A percentile compares a stretch with the other conserved stretches of the same genome.
phyloP scores from a whole-genome alignment of 2,329 filamentous ascomycete species.

The Xylariales sp. region DNA sequence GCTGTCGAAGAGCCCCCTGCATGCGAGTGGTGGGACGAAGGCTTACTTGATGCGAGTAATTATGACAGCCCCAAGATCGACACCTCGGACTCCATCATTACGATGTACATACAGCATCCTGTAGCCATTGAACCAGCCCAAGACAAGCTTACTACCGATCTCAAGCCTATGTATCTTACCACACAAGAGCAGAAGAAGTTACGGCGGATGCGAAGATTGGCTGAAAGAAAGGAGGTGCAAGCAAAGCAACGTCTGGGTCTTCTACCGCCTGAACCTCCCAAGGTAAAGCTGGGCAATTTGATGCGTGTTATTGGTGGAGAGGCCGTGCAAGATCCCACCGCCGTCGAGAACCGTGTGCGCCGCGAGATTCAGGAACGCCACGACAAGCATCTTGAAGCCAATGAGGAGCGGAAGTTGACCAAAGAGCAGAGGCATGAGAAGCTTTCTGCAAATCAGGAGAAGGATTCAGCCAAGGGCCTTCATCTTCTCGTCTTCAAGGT shows the following conservation, averaged over 20 bases:
- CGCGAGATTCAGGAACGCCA: conserved; percentile 85
- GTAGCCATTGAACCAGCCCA: conserved; percentile 85
- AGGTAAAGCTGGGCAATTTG: conserved; percentile 95
- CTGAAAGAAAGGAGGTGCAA: conserved; percentile 91
- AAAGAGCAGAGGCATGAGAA: conserved; percentile 88
- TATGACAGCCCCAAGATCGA: conserved; percentile 76
- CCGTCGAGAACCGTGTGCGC: conserved; percentile 91
- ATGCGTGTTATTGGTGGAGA: conserved; percentile 95
- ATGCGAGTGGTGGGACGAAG: conserved; percentile 98
- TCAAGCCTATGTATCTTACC: conserved; percentile 91
- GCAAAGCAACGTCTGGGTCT: conserved; percentile 91
- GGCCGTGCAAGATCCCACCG: conserved; percentile 90
- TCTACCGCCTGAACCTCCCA: conserved; percentile 84
- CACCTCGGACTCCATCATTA: conserved; percentile 80
- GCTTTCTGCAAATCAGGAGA: conserved; percentile 74
- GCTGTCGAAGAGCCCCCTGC: conserved; percentile 78
- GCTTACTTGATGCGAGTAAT: conserved; percentile 67
- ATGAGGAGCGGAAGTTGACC: conserved; percentile 81
- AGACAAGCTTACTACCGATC: conserved; percentile 68
- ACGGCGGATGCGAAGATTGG: conserved; percentile 84
- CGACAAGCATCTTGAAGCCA: conserved; percentile 70
- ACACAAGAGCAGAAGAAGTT: conserved; percentile 87
- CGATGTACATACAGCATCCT: conserved; percentile 87
- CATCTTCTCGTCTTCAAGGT: conserved; percentile 86
- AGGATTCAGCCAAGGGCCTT: conserved; percentile 83